These are phyloP conservation scores for Populus euphratica DNA, from an alignment of 345 rosid species.

Conservation along the genomic window DNA sequence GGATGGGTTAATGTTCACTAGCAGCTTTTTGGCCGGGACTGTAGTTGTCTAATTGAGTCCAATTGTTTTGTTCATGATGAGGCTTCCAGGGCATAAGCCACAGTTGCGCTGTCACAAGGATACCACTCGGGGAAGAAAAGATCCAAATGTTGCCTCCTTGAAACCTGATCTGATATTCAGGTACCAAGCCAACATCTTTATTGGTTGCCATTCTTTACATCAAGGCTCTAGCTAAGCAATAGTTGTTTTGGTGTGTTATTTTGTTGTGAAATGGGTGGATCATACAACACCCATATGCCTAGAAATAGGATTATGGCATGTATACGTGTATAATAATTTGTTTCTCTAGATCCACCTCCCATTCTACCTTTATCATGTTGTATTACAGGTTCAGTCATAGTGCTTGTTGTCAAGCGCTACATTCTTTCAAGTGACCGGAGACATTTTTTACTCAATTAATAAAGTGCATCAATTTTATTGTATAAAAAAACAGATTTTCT, in stretches of 20 bases:
- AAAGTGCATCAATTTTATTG: not conserved
- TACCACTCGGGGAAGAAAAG: conserved; percentile 8
- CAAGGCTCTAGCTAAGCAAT: conserved; percentile 25
- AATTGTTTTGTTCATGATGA: not conserved
- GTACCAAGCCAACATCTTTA: not conserved
- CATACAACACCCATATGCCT: conserved; percentile 12
- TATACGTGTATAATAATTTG: not conserved
- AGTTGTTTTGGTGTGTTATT: conserved; percentile 14
- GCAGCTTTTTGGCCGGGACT: not conserved
- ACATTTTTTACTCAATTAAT: not conserved
- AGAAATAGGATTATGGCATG: conserved; percentile 5
- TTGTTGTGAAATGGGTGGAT: conserved; percentile 27
- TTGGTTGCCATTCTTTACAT: conserved; percentile 28
- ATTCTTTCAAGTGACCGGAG: not conserved
- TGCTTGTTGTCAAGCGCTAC: not conserved
- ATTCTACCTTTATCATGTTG: conserved; percentile 4
- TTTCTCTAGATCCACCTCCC: not conserved
- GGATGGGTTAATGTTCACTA: not conserved
- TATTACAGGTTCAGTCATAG: not conserved
- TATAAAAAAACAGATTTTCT: no score
- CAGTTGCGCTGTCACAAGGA: conserved; percentile 2
- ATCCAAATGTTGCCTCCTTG: not conserved
- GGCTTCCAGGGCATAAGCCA: conserved; percentile 5
- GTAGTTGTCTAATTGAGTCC: not conserved
- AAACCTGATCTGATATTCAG: conserved; percentile 2